Evolutionary conservation across 352 stramenopile species (phyloP).

Genomic region (Phytophthora podocarpi): DNA sequence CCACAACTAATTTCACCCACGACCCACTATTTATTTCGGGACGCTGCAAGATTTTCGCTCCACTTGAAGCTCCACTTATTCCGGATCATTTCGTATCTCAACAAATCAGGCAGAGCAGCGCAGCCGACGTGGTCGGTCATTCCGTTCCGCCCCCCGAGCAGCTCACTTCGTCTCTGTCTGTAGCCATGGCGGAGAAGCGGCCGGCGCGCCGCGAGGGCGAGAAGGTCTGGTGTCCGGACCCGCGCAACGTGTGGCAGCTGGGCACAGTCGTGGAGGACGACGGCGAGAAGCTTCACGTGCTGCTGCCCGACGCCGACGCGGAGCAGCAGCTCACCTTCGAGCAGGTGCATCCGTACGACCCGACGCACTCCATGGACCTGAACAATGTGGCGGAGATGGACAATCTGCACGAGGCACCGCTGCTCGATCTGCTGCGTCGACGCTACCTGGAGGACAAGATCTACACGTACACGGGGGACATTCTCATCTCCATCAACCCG

Average conservation of each 20-base stretch:
- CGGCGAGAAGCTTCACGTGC: slow-evolving; percentile 83
- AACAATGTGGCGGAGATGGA: slow-evolving; percentile 94
- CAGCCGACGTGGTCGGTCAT: not conserved
- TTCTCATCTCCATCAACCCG: slow-evolving; percentile 96
- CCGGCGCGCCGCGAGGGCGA: slow-evolving; percentile 75
- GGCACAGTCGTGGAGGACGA: slow-evolving; percentile 88
- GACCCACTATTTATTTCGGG: slow-evolving; percentile 3
- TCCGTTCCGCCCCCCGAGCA: slow-evolving; percentile 14
- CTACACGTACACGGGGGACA: slow-evolving; percentile 95
- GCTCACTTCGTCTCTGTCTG: slow-evolving; percentile 7
- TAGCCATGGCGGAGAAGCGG: slow-evolving; percentile 52
- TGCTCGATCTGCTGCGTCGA: slow-evolving; percentile 88
- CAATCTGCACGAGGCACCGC: slow-evolving; percentile 91
- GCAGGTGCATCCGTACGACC: slow-evolving; percentile 91
- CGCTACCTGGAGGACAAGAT: slow-evolving; percentile 93
- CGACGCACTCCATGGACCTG: slow-evolving; percentile 87
- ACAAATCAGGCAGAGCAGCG: slow-evolving; percentile 26
- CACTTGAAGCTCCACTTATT: slow-evolving; percentile 10
- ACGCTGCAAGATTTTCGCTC: slow-evolving; percentile 2
- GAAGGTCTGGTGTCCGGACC: slow-evolving; percentile 88
- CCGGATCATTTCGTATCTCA: slow-evolving; percentile 21
- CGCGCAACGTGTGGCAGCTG: slow-evolving; percentile 88
- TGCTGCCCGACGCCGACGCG: slow-evolving; percentile 77
- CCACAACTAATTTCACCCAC: slow-evolving; percentile 5
- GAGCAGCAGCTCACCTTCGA: slow-evolving; percentile 83